Conservation (phyloP, 768 basidiomycete genomes). For the Russula abietina region DNA sequence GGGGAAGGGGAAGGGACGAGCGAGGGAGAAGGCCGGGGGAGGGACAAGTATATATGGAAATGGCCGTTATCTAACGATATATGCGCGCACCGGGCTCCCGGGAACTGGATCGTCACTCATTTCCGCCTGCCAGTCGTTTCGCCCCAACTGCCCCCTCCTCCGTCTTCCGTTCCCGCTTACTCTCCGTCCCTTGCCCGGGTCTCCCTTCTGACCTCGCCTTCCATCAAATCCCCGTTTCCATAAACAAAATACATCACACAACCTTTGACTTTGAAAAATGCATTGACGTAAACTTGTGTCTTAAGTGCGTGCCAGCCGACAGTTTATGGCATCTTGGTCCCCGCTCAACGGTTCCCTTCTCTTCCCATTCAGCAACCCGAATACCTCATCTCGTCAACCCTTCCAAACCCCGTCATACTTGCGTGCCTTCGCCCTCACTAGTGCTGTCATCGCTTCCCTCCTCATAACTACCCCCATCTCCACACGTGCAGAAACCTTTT, state of each 20-base stretch:
- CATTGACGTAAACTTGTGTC: slow-evolving; percentile 20
- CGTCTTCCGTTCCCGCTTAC: slow-evolving; percentile 7
- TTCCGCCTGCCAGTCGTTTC: slow-evolving; percentile 13
- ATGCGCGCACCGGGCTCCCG: background rate
- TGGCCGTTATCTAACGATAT: background rate
- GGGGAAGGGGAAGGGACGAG: background rate
- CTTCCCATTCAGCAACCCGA: background rate
- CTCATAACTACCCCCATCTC: background rate
- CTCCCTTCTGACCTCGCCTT: slow-evolving; percentile 9
- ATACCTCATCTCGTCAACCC: slow-evolving; percentile 3
- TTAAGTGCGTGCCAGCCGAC: slow-evolving; percentile 2
- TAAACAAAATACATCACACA: slow-evolving; percentile 4
- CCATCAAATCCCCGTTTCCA: slow-evolving; percentile 15
- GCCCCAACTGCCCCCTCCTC: background rate
- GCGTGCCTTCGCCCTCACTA: slow-evolving; percentile 6
- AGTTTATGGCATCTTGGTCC: slow-evolving; percentile 12
- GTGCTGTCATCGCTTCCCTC: background rate
- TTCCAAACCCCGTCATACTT: slow-evolving; percentile 14
- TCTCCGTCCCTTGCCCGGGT: background rate
- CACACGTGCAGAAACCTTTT: slow-evolving; percentile 2
- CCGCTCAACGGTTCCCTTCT: background rate
- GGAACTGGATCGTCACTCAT: slow-evolving; percentile 3
- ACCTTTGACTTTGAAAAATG: background rate
- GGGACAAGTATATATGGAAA: slow-evolving; percentile 21
- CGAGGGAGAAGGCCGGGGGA: slow-evolving; percentile 5